These are phyloP conservation scores for Colletotrichum eremochloae DNA, from an alignment of 2,329 filamentous ascomycete genomes.

Conservation along the genomic window DNA sequence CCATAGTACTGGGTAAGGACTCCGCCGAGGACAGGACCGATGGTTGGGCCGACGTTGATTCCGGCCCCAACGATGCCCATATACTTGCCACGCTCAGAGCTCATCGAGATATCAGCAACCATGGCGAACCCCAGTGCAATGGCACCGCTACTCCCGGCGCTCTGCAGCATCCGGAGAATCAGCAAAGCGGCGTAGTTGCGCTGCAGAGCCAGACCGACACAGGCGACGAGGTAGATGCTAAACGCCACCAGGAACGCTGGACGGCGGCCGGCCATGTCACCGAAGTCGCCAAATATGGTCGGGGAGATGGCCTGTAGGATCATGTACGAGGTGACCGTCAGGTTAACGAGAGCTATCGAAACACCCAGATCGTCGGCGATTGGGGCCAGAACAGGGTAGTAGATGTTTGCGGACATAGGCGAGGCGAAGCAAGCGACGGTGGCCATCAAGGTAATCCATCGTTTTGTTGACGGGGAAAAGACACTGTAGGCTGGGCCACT, in stretches of 20 bases:
- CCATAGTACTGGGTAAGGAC: slow-evolving; percentile 73
- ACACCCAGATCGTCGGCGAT: slow-evolving; percentile 57
- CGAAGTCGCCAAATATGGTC: slow-evolving; percentile 72
- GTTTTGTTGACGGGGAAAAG: slow-evolving; percentile 57
- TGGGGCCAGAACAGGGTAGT: slow-evolving; percentile 58
- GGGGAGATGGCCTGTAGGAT: slow-evolving; percentile 74
- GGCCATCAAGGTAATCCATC: slow-evolving; percentile 67
- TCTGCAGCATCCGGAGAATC: slow-evolving; percentile 73
- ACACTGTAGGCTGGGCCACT: slow-evolving; percentile 54
- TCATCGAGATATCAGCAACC: slow-evolving; percentile 78
- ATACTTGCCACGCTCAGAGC: slow-evolving; percentile 78
- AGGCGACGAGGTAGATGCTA: slow-evolving; percentile 68
- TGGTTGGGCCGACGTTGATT: slow-evolving; percentile 66
- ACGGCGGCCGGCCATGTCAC: slow-evolving; percentile 71
- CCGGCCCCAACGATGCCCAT: slow-evolving; percentile 76
- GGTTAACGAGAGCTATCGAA: slow-evolving; percentile 58
- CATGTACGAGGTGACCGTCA: slow-evolving; percentile 72
- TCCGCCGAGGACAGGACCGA: slow-evolving; percentile 74
- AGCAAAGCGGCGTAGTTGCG: slow-evolving; percentile 69
- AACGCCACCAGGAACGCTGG: slow-evolving; percentile 72
- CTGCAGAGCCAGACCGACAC: slow-evolving; percentile 71
- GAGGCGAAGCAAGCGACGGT: slow-evolving; percentile 67
- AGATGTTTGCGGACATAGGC: slow-evolving; percentile 72
- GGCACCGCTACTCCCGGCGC: slow-evolving; percentile 74
- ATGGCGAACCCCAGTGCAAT: slow-evolving; percentile 80